Percentiles rank a stretch among this genome's conserved stretches.
Conservation (phyloP, 306 rosid species). For the Parietaria judaica region DNA sequence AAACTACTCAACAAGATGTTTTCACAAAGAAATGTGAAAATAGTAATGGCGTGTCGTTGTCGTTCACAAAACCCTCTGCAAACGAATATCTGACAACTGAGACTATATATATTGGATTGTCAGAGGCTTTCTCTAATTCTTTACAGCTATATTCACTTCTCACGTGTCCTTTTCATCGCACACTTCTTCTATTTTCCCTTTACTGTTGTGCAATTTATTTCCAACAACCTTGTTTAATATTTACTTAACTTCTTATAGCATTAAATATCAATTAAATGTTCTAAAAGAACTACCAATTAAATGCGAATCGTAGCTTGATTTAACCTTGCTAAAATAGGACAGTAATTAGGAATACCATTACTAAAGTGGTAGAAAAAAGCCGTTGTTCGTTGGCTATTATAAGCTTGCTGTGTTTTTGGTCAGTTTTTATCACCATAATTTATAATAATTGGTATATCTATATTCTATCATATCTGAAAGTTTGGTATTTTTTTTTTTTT, state of each 20-base stretch:
- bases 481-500: too few relatives aligned
- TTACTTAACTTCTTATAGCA: background rate
- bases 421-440: too few relatives aligned
- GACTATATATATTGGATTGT: background rate
- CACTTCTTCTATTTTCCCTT: too few relatives aligned
- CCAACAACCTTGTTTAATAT: background rate
- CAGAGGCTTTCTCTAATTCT: background rate
- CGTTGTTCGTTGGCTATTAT: too few relatives aligned
- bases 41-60: conserved; percentile 14
- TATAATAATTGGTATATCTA: too few relatives aligned
- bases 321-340: too few relatives aligned
- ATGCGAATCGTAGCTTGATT: too few relatives aligned
- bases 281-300: too few relatives aligned
- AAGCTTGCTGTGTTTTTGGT: too few relatives aligned
- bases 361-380: too few relatives aligned
- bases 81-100: conserved; percentile 14
- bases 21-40: background rate
- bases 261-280: background rate
- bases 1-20: background rate
- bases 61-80: conserved; percentile 11
- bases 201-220: background rate
- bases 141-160: conserved; percentile 11
- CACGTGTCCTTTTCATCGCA: background rate
- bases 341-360: too few relatives aligned
- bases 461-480: too few relatives aligned